Conservation (phyloP, 2,329 filamentous ascomycete species). For the Plenodomus tracheiphilus region DNA sequence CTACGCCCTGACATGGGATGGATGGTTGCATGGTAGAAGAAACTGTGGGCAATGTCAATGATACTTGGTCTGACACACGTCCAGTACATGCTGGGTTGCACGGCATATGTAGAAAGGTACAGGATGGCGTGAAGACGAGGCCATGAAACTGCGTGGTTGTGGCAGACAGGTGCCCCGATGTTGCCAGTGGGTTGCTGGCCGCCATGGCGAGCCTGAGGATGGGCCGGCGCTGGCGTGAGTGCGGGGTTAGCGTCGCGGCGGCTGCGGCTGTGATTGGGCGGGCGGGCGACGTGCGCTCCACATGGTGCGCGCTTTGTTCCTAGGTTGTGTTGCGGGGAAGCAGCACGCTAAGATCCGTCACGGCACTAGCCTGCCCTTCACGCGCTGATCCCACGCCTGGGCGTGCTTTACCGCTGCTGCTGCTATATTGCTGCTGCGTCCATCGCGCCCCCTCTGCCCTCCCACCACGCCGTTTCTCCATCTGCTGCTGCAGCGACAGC, state of each 20-base stretch:
- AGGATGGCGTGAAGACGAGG: too few species aligned
- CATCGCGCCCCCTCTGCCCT: slow-evolving; percentile 14
- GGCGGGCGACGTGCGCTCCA: not conserved
- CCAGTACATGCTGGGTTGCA: too few species aligned
- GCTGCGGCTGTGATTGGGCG: not conserved
- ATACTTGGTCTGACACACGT: too few species aligned
- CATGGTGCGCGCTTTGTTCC: not conserved
- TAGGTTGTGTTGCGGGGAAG: slow-evolving; percentile 38
- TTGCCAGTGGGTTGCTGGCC: too few species aligned
- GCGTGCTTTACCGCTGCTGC: slow-evolving; percentile 11
- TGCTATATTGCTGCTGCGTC: slow-evolving; percentile 30
- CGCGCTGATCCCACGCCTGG: slow-evolving; percentile 10
- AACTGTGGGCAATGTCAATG: not conserved
- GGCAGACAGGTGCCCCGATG: too few species aligned
- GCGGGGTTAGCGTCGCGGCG: slow-evolving; percentile 12
- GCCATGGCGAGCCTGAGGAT: slow-evolving; percentile 19
- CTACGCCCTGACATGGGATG: slow-evolving; percentile 4
- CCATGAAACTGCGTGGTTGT: too few species aligned
- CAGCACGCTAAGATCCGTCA: slow-evolving; percentile 18
- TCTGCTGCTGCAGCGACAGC: slow-evolving; percentile 4
- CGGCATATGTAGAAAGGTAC: too few species aligned
- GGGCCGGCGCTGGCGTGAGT: slow-evolving; percentile 17
- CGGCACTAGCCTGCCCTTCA: slow-evolving; percentile 13
- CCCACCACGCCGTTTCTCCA: slow-evolving; percentile 7
- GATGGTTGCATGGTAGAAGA: not conserved